Base-by-base conservation (phyloP, 148 eudicot genomes). In the Pharnaceum exiguum region DNA sequence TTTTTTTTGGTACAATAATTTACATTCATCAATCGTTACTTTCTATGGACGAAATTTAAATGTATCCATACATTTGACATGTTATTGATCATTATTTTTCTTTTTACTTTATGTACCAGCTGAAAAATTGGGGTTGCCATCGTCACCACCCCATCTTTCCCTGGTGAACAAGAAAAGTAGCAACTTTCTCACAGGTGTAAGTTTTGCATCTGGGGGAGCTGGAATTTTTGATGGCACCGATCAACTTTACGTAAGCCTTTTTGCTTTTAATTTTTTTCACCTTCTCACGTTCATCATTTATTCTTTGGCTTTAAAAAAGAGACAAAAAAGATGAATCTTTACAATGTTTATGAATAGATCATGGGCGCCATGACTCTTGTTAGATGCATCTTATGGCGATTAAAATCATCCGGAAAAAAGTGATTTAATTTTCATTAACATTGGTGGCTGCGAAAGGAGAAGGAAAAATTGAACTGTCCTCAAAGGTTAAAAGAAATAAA, bases 191-290 rank as follows among this genome's bases (percentile, higher is more conserved):
- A 59, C 65, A 16, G 94, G 94, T 18, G 83, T 82, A 31, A 84
- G 75, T 81, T 87, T 87, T 68, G 97, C 97, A 35, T 89, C 97
- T 0, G 97, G 97, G 27, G 90, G 97, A 38, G 90, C 97, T 12
- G 86, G 90, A 54, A 74, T 89, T 43, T 74, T 83, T 15, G 83
- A 83, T 48, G 72, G 72, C 68, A 55, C 79, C 3, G 76, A 75
- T 16, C 70, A 77, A 44, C 61, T 55, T 46, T 72, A 31, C 10
- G 96, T 89, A 89, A 66, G 87, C 16, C 48, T 37, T 22, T 29
- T 39, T 25, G 26, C 28, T 8, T 26, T 28, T 10, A n/a, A n/a
- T 12, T 23, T 4, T 10, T 22, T 2, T 37, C 22, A 38, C 25
- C 8, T 47, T 6, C 26, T 32, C 31, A 15, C n/a, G n/a, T n/a